These are phyloP conservation scores for Beta vulgaris DNA, from an alignment of 148 eudicot genomes.

Conservation along the genomic window DNA sequence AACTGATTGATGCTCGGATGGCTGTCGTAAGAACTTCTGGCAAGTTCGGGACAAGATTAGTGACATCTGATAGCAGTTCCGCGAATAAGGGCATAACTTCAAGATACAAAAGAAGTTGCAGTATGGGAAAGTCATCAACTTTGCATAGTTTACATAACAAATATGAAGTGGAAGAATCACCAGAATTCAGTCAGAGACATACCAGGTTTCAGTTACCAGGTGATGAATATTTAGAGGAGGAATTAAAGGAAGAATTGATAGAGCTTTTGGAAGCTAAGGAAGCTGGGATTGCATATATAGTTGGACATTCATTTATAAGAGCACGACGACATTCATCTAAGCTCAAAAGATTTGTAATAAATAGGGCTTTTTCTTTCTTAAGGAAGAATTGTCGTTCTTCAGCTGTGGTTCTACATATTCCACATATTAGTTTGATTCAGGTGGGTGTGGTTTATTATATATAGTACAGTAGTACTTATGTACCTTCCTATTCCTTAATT, in stretches of 20 bases:
- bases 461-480: constrained; percentile 10
- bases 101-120: not conserved
- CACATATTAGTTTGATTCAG: constrained; percentile 47
- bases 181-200: constrained; percentile 23
- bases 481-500: too few relatives aligned
- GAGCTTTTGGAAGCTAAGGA: constrained; percentile 45
- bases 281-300: constrained; percentile 47
- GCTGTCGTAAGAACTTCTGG: constrained; percentile 44
- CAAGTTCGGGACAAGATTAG: constrained; percentile 46
- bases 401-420: constrained; percentile 39
- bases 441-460: constrained; percentile 47
- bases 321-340: constrained; percentile 36
- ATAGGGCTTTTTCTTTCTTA: constrained; percentile 34
- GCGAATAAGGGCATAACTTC: constrained; percentile 10
- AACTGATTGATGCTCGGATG: constrained; percentile 37
- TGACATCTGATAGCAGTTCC: constrained; percentile 14
- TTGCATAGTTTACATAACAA: constrained; percentile 30
- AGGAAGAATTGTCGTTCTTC: constrained; percentile 44
- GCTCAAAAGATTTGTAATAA: constrained; percentile 38
- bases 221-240: constrained; percentile 23
- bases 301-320: constrained; percentile 39
- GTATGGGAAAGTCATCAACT: constrained; percentile 28
- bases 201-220: constrained; percentile 33
- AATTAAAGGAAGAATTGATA: constrained; percentile 37
- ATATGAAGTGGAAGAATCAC: constrained; percentile 28